Conservation (phyloP, 495 filamentous ascomycete genomes). For the Acidomyces sp. region DNA sequence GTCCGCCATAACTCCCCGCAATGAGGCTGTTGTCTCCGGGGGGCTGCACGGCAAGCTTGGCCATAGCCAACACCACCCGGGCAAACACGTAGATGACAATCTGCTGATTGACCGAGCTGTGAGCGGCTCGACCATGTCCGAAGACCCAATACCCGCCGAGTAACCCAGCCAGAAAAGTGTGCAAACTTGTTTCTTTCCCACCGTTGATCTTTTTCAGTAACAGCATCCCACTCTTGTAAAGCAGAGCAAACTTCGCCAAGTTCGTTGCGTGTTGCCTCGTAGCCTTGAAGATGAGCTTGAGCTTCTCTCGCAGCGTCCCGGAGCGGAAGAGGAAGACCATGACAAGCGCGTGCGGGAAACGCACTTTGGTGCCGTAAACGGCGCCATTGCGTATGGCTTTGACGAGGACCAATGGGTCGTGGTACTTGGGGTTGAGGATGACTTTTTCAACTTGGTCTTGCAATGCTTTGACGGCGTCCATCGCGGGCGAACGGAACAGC, state of each 20-base stretch:
- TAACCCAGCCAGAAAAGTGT: constrained; percentile 76
- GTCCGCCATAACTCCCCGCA: constrained; percentile 26
- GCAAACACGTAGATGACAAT: constrained; percentile 98
- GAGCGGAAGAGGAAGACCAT: constrained; percentile 94
- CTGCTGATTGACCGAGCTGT: constrained; percentile 81
- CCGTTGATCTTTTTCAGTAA: constrained; percentile 50
- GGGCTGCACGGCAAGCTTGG: constrained; percentile 66
- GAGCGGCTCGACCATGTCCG: constrained; percentile 51
- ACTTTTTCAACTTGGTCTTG: constrained; percentile 42
- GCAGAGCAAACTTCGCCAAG: constrained; percentile 66
- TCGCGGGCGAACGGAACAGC: no score
- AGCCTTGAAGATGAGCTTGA: constrained; percentile 41
- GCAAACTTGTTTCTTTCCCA: constrained; percentile 45
- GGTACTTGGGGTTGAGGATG: constrained; percentile 69
- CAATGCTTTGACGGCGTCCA: constrained; percentile 13
- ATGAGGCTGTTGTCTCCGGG: constrained; percentile 21
- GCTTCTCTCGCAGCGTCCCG: constrained; percentile 31
- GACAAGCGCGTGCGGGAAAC: constrained; percentile 94
- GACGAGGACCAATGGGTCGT: constrained; percentile 64
- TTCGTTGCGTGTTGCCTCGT: constrained; percentile 86
- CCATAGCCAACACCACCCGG: constrained; percentile 69
- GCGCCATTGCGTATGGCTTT: constrained; percentile 93
- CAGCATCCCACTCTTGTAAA: constrained; percentile 76
- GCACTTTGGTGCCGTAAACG: constrained; percentile 94
- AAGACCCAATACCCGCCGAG: constrained; percentile 89